A percentile compares a stretch with the other conserved stretches of the same genome.
Evolutionary conservation across 371 early-diverging fungal species (phyloP).

Genomic region (Blakeslea trispora): DNA sequence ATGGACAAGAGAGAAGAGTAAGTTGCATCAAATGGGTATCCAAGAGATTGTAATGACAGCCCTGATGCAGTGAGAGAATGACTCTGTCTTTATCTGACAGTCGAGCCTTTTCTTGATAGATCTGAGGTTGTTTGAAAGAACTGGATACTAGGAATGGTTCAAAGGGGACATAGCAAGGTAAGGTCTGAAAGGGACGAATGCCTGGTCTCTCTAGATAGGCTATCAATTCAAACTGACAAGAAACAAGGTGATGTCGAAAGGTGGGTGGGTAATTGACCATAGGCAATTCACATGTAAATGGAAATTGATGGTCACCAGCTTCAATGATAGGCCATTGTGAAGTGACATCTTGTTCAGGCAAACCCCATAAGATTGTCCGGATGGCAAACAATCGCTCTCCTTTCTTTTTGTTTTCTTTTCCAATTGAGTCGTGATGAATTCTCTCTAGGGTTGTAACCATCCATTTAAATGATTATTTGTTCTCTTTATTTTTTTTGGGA

Average conservation of each 20-base stretch:
- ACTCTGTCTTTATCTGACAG: conserved; percentile 7
- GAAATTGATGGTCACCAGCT: conserved; percentile 36
- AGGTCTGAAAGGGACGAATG: conserved; percentile 32
- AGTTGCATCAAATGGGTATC: conserved; percentile 11
- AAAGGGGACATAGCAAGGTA: conserved; percentile 18
- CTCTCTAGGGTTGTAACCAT: too few species aligned
- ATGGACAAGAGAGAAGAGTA: neutral
- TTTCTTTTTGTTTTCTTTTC: conserved; percentile 18
- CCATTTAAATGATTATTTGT: neutral
- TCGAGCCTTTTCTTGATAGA: conserved; percentile 10
- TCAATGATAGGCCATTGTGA: conserved; percentile 33
- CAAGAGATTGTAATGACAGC: conserved; percentile 16
- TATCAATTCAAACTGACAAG: conserved; percentile 27
- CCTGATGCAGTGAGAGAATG: conserved; percentile 5
- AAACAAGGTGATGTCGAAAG: conserved; percentile 27
- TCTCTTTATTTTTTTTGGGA: too few species aligned
- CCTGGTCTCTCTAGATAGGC: conserved; percentile 34
- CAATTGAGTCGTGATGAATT: conserved; percentile 28
- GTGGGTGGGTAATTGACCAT: conserved; percentile 43
- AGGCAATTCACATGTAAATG: conserved; percentile 42
- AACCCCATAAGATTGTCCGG: conserved; percentile 36
- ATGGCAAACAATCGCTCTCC: conserved; percentile 38
- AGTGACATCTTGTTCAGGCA: neutral
- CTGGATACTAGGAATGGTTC: conserved; percentile 21
- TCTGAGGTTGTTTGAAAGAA: conserved; percentile 2